These are phyloP conservation scores for Sungouiozyma intestinalis DNA, from an alignment of 805 yeast species.

Conservation along the genomic window DNA sequence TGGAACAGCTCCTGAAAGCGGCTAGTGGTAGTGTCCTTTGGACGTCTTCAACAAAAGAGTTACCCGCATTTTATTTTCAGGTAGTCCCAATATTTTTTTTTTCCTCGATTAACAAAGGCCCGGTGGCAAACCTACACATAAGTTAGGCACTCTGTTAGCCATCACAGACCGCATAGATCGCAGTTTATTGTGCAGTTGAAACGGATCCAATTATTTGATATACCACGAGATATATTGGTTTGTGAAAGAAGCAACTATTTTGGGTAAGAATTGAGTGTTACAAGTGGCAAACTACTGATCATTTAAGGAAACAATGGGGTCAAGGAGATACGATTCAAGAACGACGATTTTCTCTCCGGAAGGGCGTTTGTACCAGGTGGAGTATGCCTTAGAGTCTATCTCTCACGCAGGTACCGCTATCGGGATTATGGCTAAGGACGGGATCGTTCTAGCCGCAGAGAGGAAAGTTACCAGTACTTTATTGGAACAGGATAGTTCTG, in stretches of 20 bases:
- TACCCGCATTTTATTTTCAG: too few relatives aligned
- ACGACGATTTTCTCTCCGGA: slow-evolving; percentile 98
- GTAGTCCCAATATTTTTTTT: too few relatives aligned
- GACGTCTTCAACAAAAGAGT: not conserved
- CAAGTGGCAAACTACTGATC: not conserved
- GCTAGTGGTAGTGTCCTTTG: not conserved
- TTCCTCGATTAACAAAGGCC: too few relatives aligned
- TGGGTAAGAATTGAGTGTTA: not conserved
- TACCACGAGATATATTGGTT: too few relatives aligned
- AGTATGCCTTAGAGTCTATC: slow-evolving; percentile 93
- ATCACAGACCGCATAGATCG: not conserved
- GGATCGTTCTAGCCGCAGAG: slow-evolving; percentile 94
- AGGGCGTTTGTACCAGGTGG: slow-evolving; percentile 94
- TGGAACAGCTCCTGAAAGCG: not conserved
- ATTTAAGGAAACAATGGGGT: slow-evolving; percentile 38
- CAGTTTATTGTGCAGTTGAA: not conserved
- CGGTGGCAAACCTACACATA: not conserved
- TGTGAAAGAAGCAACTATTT: not conserved
- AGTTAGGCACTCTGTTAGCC: not conserved
- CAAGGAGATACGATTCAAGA: slow-evolving; percentile 98
- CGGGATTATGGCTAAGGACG: slow-evolving; percentile 77
- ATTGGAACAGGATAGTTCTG: slow-evolving; percentile 85
- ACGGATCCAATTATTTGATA: too few relatives aligned
- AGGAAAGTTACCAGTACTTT: slow-evolving; percentile 88
- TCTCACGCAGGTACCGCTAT: slow-evolving; percentile 98